A percentile compares a stretch with the other conserved stretches of the same genome.
Evolutionary conservation across 805 yeast species (phyloP).

Genomic region (Candida peoriensis): DNA sequence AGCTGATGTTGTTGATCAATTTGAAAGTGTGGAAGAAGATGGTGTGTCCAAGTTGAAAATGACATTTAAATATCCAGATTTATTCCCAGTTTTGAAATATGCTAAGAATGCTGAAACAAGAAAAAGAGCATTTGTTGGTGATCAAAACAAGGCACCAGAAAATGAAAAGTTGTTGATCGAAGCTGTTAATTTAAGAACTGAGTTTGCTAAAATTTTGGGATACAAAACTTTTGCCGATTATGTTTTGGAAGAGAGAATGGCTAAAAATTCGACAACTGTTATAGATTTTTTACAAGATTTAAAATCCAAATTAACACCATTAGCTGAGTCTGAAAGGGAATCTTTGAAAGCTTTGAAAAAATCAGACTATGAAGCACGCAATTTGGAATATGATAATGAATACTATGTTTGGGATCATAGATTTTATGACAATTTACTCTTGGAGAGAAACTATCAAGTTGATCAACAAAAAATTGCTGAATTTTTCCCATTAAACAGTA

Average conservation of each 20-base stretch:
- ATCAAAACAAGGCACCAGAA: conserved; percentile 60
- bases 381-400: conserved; percentile 34
- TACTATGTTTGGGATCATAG: conserved; percentile 71
- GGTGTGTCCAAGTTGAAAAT: conserved; percentile 43
- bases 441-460: conserved; percentile 66
- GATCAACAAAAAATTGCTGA: conserved; percentile 70
- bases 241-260: conserved; percentile 75
- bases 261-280: conserved; percentile 60
- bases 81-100: conserved; percentile 70
- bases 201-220: conserved; percentile 60
- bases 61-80: conserved; percentile 79
- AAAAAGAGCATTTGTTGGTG: conserved; percentile 57
- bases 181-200: conserved; percentile 56
- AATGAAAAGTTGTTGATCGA: conserved; percentile 58
- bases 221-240: conserved; percentile 66
- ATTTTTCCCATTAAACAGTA: conserved; percentile 69
- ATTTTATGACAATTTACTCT: conserved; percentile 58
- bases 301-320: conserved; percentile 49
- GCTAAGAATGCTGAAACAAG: conserved; percentile 63
- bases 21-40: conserved; percentile 40
- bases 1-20: conserved; percentile 51
- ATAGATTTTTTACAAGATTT: conserved; percentile 58
- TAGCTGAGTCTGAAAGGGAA: conserved; percentile 52
- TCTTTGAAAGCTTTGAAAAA: conserved; percentile 47
- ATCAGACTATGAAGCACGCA: conserved; percentile 42